These are phyloP conservation scores for Kluyveromyces siamensis DNA, from an alignment of 805 yeast genomes.

Conservation along the genomic window DNA sequence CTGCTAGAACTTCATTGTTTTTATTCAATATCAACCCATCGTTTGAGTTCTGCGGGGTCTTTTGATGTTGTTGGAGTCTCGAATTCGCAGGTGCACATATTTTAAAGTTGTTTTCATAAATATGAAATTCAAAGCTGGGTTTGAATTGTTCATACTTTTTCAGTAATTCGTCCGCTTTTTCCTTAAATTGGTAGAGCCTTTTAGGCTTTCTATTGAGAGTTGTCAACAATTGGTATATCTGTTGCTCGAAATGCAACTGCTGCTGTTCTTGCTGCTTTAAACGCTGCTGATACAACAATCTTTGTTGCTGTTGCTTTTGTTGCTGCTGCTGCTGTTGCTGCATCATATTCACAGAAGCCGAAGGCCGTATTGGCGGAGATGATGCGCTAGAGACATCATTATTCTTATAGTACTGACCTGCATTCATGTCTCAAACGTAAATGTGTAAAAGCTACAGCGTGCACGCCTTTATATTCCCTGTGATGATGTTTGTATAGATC, in stretches of 20 bases:
- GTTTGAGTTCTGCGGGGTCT: conserved; percentile 25
- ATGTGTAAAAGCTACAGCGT: too few relatives aligned
- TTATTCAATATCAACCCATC: conserved; percentile 76
- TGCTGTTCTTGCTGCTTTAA: conserved; percentile 33
- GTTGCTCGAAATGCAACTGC: conserved; percentile 33
- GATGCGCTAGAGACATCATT: not conserved
- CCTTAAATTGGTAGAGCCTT: conserved; percentile 50
- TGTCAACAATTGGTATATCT: conserved; percentile 30
- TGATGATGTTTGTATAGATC: not conserved
- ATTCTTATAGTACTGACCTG: not conserved
- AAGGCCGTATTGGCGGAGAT: not conserved
- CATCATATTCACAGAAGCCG: not conserved
- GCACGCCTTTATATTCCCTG: not conserved
- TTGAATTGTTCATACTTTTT: conserved; percentile 69
- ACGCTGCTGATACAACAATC: conserved; percentile 28
- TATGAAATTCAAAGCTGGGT: conserved; percentile 81
- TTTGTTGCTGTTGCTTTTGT: conserved; percentile 18
- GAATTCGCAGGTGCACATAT: conserved; percentile 64
- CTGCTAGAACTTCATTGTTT: conserved; percentile 65
- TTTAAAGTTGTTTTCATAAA: conserved; percentile 83
- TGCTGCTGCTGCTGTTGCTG: conserved; percentile 19
- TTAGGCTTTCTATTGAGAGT: conserved; percentile 33
- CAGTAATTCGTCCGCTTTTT: conserved; percentile 62
- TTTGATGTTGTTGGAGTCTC: conserved; percentile 28
- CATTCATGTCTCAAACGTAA: not conserved